Evolutionary conservation across 495 filamentous ascomycete species (phyloP), one percentile per base, ranked within the genome.

Genomic region (Podospora pseudopauciseta): DNA sequence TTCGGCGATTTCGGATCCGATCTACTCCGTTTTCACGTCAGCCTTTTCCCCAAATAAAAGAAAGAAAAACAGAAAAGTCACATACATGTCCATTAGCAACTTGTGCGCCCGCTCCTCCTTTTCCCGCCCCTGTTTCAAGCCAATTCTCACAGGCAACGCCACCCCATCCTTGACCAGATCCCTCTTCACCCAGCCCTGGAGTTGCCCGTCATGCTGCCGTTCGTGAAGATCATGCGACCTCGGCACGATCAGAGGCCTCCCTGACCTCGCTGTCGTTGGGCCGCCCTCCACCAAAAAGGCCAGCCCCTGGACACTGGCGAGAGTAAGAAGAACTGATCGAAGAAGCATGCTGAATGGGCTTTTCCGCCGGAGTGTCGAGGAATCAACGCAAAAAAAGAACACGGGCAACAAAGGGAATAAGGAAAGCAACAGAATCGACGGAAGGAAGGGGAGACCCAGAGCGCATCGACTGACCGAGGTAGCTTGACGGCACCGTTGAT

Each of bases 1-100:
- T 81, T 84, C 5, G 77, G 72, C 0, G 86, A 88, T 5, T 67
- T 87, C 82, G 73, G 91, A 88, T 63, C 90, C 86, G 80, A 96
- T 88, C 83, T 96, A 87, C 18, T 19, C n/a, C 5, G 18, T n/a
- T 63, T 19, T 63, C 34, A 13, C n/a, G 19, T 20, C 15, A 20
- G 15, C 18, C 20, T 49, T 19, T 28, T 30, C 9, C 5, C 13
- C 7, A 13, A 11, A 13, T 49, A 1, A 13, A 20, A 23, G 11
- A 5, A 11, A 61, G 11, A 27, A 5, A 11, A 34, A 30, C 5
- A 9, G 15, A 20, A 30, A 18, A 13, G 30, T 11, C 16, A 63
- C 71, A 64, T 64, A 77, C 72, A 80, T 77, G 16, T 80, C 72
- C 75, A 78, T 73, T 32, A 80, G 61, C 70, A 71, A 58, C n/a